Percentiles rank a stretch among this genome's conserved stretches.
Evolutionary conservation across 208 protist species (phyloP).

Genomic region (Leishmania major): DNA sequence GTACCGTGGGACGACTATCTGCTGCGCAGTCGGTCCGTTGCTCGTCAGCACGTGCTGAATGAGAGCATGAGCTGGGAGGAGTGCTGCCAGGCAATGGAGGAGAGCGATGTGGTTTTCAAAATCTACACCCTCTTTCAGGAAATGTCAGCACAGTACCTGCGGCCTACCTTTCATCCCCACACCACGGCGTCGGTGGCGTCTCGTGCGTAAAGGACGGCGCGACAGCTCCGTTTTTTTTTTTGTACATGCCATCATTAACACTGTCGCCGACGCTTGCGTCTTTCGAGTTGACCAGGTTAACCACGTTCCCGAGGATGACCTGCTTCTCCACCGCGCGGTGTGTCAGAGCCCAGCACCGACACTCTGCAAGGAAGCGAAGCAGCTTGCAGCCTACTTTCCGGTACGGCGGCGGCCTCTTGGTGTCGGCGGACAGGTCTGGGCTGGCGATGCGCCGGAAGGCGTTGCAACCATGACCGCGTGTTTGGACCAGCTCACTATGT

Average conservation of each 20-base stretch:
- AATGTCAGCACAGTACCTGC: constrained; percentile 24
- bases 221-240: neutral
- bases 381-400: neutral
- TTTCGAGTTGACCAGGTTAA: neutral
- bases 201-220: neutral
- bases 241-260: neutral
- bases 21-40: constrained; percentile 44
- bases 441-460: neutral
- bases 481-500: neutral
- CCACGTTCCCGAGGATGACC: neutral
- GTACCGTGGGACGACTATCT: constrained; percentile 86
- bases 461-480: neutral
- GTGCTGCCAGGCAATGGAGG: constrained; percentile 36
- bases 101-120: constrained; percentile 34
- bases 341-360: neutral
- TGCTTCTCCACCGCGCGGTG: neutral
- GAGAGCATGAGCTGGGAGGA: constrained; percentile 43
- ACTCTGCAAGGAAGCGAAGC: neutral
- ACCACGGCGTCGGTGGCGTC: no score
- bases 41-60: constrained; percentile 14
- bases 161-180: constrained; percentile 11
- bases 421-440: neutral
- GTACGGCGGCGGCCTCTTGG: neutral
- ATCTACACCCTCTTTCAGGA: constrained; percentile 48
- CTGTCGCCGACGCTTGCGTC: neutral